These are phyloP conservation scores for Penicillium sp. DNA, from an alignment of 2,329 filamentous ascomycete genomes.

Conservation along the genomic window DNA sequence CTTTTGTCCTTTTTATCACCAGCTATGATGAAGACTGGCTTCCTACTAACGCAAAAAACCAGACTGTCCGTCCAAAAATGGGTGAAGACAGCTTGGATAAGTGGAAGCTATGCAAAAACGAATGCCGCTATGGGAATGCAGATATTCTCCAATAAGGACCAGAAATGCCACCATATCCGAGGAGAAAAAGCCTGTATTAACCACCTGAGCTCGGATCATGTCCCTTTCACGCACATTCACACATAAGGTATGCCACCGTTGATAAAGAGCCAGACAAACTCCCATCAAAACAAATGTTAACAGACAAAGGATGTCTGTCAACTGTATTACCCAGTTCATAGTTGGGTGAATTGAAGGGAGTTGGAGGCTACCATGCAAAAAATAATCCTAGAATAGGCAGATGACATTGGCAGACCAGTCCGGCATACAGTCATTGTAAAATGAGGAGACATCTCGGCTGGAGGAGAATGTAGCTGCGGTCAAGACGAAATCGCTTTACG, in stretches of 20 bases:
- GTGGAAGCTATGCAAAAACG: constrained; percentile 70
- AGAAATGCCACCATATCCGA: constrained; percentile 60
- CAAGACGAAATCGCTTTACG: too few species aligned
- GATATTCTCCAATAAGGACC: constrained; percentile 66
- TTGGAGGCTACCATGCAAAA: too few species aligned
- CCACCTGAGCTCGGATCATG: constrained; percentile 68
- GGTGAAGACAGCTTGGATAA: constrained; percentile 68
- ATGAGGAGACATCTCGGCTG: constrained; percentile 44
- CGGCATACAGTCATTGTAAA: constrained; percentile 37
- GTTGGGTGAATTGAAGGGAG: too few species aligned
- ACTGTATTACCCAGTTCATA: too few species aligned
- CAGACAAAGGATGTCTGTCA: too few species aligned
- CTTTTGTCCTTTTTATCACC: too few species aligned
- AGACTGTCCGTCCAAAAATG: constrained; percentile 73
- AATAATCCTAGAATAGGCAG: too few species aligned
- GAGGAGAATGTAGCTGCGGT: too few species aligned
- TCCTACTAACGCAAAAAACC: constrained; percentile 74
- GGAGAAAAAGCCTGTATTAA: constrained; percentile 66
- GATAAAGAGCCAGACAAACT: too few species aligned
- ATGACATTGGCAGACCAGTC: too few species aligned
- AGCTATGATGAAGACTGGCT: constrained; percentile 49
- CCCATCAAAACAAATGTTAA: too few species aligned
- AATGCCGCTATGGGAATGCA: constrained; percentile 71
- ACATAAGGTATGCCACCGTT: constrained; percentile 40
- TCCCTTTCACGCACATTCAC: constrained; percentile 65